A percentile compares a stretch with the other conserved stretches of the same genome.
Conservation (phyloP, 768 basidiomycete genomes). For the Amanita pseudoporphyria region DNA sequence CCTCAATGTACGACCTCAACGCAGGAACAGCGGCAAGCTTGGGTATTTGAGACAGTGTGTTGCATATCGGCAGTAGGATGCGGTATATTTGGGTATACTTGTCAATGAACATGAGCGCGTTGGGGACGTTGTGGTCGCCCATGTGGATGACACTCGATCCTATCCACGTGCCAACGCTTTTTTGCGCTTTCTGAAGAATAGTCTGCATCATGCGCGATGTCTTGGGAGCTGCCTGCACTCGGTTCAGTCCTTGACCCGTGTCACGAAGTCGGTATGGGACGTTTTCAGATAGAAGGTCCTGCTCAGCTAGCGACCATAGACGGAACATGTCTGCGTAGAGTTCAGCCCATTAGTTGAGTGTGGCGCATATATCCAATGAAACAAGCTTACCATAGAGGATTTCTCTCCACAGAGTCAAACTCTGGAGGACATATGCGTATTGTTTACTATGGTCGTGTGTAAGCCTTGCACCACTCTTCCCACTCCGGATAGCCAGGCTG, state of each 20-base stretch:
- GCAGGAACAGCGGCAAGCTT: slow-evolving; percentile 58
- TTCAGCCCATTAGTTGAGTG: not conserved
- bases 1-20: slow-evolving; percentile 65
- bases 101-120: slow-evolving; percentile 84
- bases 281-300: slow-evolving; percentile 70
- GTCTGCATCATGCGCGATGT: slow-evolving; percentile 87
- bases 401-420: slow-evolving; percentile 80
- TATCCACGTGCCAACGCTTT: slow-evolving; percentile 74
- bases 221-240: slow-evolving; percentile 80
- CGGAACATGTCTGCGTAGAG: slow-evolving; percentile 69
- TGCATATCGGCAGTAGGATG: slow-evolving; percentile 82
- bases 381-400: slow-evolving; percentile 60
- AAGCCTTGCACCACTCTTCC: slow-evolving; percentile 69
- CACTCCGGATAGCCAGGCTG: slow-evolving; percentile 74
- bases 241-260: slow-evolving; percentile 86
- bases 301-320: slow-evolving; percentile 73
- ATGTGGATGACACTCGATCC: slow-evolving; percentile 85
- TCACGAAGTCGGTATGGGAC: slow-evolving; percentile 74
- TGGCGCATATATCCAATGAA: not conserved
- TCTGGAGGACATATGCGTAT: slow-evolving; percentile 80
- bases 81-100: slow-evolving; percentile 91
- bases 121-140: slow-evolving; percentile 82
- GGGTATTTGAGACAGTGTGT: slow-evolving; percentile 66
- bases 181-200: slow-evolving; percentile 77
- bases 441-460: slow-evolving; percentile 82